Conservation (phyloP, 805 yeast genomes). For the Wickerhamiella dianesei region DNA sequence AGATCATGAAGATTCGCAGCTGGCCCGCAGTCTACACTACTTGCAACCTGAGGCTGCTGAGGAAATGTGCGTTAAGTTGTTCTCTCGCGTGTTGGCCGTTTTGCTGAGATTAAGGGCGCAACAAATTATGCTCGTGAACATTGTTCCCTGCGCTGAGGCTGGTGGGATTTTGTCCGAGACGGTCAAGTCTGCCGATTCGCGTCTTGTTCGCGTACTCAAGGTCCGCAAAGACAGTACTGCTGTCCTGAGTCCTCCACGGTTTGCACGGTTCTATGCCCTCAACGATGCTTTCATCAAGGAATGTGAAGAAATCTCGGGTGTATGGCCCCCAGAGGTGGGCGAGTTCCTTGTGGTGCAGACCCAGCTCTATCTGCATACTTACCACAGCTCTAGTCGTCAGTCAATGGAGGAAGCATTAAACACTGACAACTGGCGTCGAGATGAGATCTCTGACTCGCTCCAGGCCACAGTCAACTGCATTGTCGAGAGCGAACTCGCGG, state of each 20-base stretch:
- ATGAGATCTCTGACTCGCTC: slow-evolving; percentile 35
- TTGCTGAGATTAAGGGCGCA: slow-evolving; percentile 61
- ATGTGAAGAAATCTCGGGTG: slow-evolving; percentile 73
- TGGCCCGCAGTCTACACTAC: slow-evolving; percentile 39
- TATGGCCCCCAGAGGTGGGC: slow-evolving; percentile 43
- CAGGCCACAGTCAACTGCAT: slow-evolving; percentile 42
- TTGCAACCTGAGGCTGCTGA: slow-evolving; percentile 68
- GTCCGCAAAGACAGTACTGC: slow-evolving; percentile 66
- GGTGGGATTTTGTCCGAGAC: slow-evolving; percentile 51
- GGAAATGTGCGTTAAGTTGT: slow-evolving; percentile 45
- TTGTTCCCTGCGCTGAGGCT: slow-evolving; percentile 48
- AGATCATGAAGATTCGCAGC: slow-evolving; percentile 1
- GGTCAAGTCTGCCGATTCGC: slow-evolving; percentile 53
- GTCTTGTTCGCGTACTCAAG: slow-evolving; percentile 63
- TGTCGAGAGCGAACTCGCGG: slow-evolving; percentile 33
- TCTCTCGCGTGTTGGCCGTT: slow-evolving; percentile 53
- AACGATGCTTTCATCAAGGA: slow-evolving; percentile 61
- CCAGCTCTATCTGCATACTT: slow-evolving; percentile 40
- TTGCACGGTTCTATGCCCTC: slow-evolving; percentile 51
- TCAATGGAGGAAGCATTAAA: slow-evolving; percentile 40
- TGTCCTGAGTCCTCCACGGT: slow-evolving; percentile 41
- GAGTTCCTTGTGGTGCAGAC: slow-evolving; percentile 57
- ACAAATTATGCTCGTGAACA: slow-evolving; percentile 63
- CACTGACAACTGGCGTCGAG: slow-evolving; percentile 69
- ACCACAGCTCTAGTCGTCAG: slow-evolving; percentile 40